These are phyloP conservation scores for Leccinum uliginosum DNA, from an alignment of 768 basidiomycete species.

Conservation along the genomic window DNA sequence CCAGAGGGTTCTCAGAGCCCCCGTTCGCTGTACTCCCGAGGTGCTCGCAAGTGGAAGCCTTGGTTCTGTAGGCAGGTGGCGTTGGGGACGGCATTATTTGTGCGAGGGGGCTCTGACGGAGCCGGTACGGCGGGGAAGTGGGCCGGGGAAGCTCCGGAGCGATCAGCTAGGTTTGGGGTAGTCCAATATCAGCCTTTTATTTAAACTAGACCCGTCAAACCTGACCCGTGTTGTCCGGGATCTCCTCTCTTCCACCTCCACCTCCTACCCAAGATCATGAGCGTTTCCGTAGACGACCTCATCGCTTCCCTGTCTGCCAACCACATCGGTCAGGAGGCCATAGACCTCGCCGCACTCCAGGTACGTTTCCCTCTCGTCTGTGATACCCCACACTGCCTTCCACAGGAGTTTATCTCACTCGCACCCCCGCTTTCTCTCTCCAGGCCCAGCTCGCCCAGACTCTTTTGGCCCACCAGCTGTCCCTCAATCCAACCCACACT, in stretches of 20 bases:
- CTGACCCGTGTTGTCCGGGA: slow-evolving; percentile 6
- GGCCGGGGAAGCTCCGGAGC: slow-evolving; percentile 9
- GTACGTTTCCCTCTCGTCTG: slow-evolving; percentile 22
- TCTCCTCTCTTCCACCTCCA: background rate
- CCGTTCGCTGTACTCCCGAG: background rate
- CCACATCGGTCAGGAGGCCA: slow-evolving; percentile 53
- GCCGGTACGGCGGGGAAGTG: slow-evolving; percentile 1
- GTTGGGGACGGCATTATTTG: background rate
- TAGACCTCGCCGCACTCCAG: slow-evolving; percentile 46
- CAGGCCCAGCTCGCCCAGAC: slow-evolving; percentile 47
- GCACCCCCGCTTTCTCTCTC: background rate
- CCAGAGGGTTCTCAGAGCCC: background rate
- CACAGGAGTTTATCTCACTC: slow-evolving; percentile 14
- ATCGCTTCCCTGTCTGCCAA: slow-evolving; percentile 42
- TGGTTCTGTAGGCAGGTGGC: background rate
- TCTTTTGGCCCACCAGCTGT: slow-evolving; percentile 33
- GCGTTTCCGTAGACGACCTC: slow-evolving; percentile 47
- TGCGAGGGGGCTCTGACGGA: background rate
- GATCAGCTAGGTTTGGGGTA: slow-evolving; percentile 20
- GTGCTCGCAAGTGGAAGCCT: background rate
- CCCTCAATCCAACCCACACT: slow-evolving; percentile 16
- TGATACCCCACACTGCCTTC: slow-evolving; percentile 14
- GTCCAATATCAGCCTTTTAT: background rate
- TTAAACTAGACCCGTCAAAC: background rate
- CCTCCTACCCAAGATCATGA: slow-evolving; percentile 31